These are phyloP conservation scores for Eleusine indica DNA, from an alignment of 176 grass and related monocot species.

Conservation along the genomic window DNA sequence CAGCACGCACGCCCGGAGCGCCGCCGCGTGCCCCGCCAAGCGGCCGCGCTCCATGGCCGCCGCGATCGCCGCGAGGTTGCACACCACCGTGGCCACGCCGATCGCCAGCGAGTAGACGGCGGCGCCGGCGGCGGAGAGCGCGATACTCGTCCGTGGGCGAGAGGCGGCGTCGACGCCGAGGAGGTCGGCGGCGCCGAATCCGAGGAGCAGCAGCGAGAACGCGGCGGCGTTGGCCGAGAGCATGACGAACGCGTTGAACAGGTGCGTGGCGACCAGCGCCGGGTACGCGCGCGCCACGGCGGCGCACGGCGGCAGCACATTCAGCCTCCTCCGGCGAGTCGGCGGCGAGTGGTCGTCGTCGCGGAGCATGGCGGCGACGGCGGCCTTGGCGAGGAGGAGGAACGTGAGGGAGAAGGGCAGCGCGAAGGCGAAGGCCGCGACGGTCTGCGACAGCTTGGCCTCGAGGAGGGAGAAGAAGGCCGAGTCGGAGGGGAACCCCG, in stretches of 20 bases:
- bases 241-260: conserved; percentile 59
- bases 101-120: conserved; percentile 66
- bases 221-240: conserved; percentile 76
- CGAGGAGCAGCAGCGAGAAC: conserved; percentile 80
- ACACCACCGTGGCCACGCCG: conserved; percentile 66
- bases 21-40: conserved; percentile 50
- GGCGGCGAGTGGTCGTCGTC: neutral
- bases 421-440: conserved; percentile 61
- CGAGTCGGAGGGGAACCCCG: conserved; percentile 63
- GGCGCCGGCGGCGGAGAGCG: conserved; percentile 66
- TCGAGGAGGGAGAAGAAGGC: conserved; percentile 75
- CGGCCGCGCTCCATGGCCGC: conserved; percentile 59
- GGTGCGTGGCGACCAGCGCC: conserved; percentile 57
- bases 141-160: neutral
- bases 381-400: conserved; percentile 77
- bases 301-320: conserved; percentile 30
- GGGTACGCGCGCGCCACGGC: conserved; percentile 54
- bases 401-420: conserved; percentile 73
- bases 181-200: conserved; percentile 64
- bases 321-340: neutral
- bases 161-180: conserved; percentile 52
- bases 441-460: conserved; percentile 78
- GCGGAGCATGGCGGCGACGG: conserved; percentile 57
- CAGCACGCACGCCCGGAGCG: conserved; percentile 68
- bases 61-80: conserved; percentile 74